Percentiles rank a stretch among this genome's conserved stretches.
phyloP scores from a whole-genome alignment of 2,329 filamentous ascomycete genomes.

The Cordyceps javanica region DNA sequence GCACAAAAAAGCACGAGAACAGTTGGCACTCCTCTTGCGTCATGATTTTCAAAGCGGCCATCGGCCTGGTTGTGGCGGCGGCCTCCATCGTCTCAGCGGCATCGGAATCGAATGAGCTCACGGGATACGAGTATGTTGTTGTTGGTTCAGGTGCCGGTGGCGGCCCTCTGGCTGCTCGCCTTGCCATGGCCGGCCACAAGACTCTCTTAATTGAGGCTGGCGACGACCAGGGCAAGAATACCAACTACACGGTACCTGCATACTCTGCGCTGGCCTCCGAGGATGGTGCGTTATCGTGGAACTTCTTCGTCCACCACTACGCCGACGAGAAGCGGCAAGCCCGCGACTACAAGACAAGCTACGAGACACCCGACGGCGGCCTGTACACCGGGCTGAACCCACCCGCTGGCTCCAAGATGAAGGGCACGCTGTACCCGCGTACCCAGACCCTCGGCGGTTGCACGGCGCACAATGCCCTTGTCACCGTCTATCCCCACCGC shows the following conservation, averaged over 20 bases:
- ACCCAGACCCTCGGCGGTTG: conserved; percentile 52
- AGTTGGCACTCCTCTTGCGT: not conserved
- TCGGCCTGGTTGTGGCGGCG: conserved; percentile 17
- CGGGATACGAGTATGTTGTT: conserved; percentile 54
- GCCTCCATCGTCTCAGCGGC: conserved; percentile 16
- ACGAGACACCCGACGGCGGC: conserved; percentile 42
- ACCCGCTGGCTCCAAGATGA: conserved; percentile 42
- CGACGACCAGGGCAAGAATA: conserved; percentile 44
- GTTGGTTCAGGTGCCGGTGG: conserved; percentile 56
- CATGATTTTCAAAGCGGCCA: conserved; percentile 6
- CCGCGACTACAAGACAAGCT: conserved; percentile 54
- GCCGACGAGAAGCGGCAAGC: conserved; percentile 45
- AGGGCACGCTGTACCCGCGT: conserved; percentile 53
- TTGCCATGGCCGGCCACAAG: conserved; percentile 53
- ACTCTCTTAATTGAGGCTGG: conserved; percentile 57
- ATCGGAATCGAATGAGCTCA: conserved; percentile 20
- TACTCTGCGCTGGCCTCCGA: conserved; percentile 48
- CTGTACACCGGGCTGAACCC: conserved; percentile 48
- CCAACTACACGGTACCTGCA: conserved; percentile 48
- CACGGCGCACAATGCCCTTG: conserved; percentile 48
- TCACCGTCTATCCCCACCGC: conserved; percentile 45
- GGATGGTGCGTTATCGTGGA: conserved; percentile 51
- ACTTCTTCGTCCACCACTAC: conserved; percentile 60
- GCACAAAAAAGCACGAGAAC: not conserved
- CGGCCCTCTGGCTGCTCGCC: conserved; percentile 50